Evolutionary conservation across 2,329 filamentous ascomycete species (phyloP).

Genomic region (Magnaporthales sp.): DNA sequence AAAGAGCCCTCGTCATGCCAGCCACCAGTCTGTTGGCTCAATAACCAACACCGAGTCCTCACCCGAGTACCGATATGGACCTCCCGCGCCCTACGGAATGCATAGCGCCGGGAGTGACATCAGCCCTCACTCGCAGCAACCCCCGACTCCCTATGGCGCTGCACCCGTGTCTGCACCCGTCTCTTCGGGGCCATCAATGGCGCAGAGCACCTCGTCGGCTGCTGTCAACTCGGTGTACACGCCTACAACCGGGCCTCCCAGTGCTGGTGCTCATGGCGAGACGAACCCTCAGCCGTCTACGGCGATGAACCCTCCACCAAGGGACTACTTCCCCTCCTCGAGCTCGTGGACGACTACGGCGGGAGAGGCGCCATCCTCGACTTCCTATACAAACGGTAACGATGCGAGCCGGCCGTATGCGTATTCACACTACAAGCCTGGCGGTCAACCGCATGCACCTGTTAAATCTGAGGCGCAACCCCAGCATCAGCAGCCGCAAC

Average conservation of each 20-base stretch:
- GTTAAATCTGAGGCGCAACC: constrained; percentile 18
- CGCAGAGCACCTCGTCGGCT: constrained; percentile 1
- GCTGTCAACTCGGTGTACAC: background rate
- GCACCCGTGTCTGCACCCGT: background rate
- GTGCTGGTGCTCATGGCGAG: background rate
- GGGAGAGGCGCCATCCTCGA: constrained; percentile 32
- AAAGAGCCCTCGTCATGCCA: constrained; percentile 47
- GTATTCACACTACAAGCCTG: constrained; percentile 38
- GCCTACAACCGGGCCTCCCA: background rate
- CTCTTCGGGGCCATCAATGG: background rate
- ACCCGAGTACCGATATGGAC: constrained; percentile 48
- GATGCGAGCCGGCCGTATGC: constrained; percentile 34
- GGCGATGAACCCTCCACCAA: constrained; percentile 20
- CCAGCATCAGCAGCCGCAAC: constrained; percentile 15
- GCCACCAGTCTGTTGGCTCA: constrained; percentile 45
- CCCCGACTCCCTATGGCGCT: background rate
- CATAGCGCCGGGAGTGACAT: constrained; percentile 24
- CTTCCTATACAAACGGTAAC: constrained; percentile 36
- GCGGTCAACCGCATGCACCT: constrained; percentile 16
- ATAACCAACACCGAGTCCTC: constrained; percentile 38
- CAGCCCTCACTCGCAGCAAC: constrained; percentile 21
- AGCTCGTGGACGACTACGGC: constrained; percentile 43
- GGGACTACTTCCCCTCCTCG: constrained; percentile 46
- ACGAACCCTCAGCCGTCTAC: constrained; percentile 9
- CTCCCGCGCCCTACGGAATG: constrained; percentile 26